A percentile compares a stretch with the other conserved stretches of the same genome.
Evolutionary conservation across 257 asterid species (phyloP).

Genomic region (Paulownia fortunei): DNA sequence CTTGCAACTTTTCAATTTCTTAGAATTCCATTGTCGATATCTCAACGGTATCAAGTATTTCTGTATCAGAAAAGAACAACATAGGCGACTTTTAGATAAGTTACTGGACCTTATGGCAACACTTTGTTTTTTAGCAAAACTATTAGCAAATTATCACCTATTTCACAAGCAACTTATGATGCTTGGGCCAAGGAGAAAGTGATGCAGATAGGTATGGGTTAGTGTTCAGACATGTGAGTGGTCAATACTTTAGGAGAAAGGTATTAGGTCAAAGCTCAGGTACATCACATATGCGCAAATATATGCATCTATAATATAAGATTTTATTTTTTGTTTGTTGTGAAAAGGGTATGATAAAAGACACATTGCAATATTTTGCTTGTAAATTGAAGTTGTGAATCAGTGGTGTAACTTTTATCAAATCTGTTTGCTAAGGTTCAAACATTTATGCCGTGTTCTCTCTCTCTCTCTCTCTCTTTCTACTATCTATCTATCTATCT

Average conservation of each 20-base stretch:
- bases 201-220: not conserved
- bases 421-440: not conserved
- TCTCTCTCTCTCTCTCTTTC: not conserved
- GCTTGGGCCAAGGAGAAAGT: not conserved
- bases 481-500: constrained; percentile 5
- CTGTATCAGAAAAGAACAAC: not conserved
- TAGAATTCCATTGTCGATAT: not conserved
- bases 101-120: not conserved
- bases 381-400: not conserved
- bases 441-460: not conserved
- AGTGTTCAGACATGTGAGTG: constrained; percentile 7
- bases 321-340: not conserved
- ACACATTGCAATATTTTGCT: constrained; percentile 14
- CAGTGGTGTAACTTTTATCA: not conserved
- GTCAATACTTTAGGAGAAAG: constrained; percentile 1
- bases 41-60: not conserved
- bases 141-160: not conserved
- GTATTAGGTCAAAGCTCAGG: not conserved
- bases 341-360: not conserved
- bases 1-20: not conserved
- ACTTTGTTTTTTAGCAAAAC: not conserved
- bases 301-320: constrained; percentile 14
- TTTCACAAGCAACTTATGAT: not conserved
- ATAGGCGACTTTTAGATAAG: not conserved
- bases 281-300: constrained; percentile 19